A percentile compares a stretch with the other conserved stretches of the same genome.
phyloP scores from a whole-genome alignment of 1,284 basidiomycete genomes.

The Tilletia walkeri region DNA sequence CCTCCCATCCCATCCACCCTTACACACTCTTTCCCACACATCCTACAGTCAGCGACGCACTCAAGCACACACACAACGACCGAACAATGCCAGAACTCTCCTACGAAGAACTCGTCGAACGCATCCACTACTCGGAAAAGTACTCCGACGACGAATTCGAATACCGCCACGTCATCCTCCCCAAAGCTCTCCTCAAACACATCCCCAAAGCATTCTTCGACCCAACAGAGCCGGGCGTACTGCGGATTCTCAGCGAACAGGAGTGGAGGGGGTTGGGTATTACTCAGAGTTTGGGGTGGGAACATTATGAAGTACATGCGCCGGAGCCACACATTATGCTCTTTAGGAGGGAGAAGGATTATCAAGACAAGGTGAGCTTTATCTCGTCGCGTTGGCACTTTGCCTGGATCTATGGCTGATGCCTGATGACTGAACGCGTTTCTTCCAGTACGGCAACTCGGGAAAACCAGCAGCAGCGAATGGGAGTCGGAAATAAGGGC shows the following conservation, averaged over 20 bases:
- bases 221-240: slow-evolving; percentile 70
- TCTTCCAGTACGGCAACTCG: slow-evolving; percentile 8
- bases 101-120: slow-evolving; percentile 17
- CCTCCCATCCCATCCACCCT: not conserved
- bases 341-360: slow-evolving; percentile 60
- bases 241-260: slow-evolving; percentile 76
- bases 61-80: not conserved
- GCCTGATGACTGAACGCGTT: not conserved
- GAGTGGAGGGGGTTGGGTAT: slow-evolving; percentile 97
- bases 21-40: not conserved
- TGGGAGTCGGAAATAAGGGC: not conserved
- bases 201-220: slow-evolving; percentile 60
- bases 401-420: no score
- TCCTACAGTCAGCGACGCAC: not conserved
- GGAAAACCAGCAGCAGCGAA: slow-evolving; percentile 13
- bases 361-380: slow-evolving; percentile 46
- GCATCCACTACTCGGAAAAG: slow-evolving; percentile 54
- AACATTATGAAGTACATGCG: slow-evolving; percentile 91
- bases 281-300: slow-evolving; percentile 92
- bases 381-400: not conserved
- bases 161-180: slow-evolving; percentile 63
- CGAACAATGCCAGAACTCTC: slow-evolving; percentile 8
- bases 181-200: slow-evolving; percentile 55
- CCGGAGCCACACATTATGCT: slow-evolving; percentile 61
- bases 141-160: slow-evolving; percentile 61